Percentiles rank a stretch among this genome's conserved stretches.
phyloP scores from a whole-genome alignment of 1,284 basidiomycete genomes.

The Austroboletus olivaceoglutinosus region DNA sequence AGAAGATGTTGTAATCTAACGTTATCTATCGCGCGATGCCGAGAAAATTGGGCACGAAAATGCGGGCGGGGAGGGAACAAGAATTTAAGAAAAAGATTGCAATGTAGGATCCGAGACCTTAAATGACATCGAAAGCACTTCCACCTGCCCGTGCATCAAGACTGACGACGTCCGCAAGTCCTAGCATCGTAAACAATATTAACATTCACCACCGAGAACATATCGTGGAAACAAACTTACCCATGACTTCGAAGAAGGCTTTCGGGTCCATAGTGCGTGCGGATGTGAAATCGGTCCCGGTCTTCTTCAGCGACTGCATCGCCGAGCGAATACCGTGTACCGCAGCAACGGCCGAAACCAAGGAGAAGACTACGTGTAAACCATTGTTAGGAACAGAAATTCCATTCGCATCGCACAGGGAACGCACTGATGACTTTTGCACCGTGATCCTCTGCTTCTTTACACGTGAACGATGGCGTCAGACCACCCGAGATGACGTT shows the following conservation, averaged over 20 bases:
- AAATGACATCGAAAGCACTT: conserved; percentile 51
- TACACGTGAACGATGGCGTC: conserved; percentile 68
- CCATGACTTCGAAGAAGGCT: conserved; percentile 75
- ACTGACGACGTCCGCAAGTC: conserved; percentile 54
- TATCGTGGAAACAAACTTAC: conserved; percentile 24
- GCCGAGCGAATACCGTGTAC: conserved; percentile 70
- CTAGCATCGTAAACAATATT: conserved; percentile 30
- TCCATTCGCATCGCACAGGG: too few relatives aligned
- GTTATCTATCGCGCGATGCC: too few relatives aligned
- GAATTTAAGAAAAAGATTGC: too few relatives aligned
- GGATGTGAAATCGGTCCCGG: conserved; percentile 68
- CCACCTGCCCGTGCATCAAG: conserved; percentile 61
- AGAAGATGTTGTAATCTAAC: too few relatives aligned
- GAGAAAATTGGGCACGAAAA: too few relatives aligned
- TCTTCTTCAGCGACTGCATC: conserved; percentile 72
- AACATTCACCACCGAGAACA: background rate
- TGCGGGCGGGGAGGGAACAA: too few relatives aligned
- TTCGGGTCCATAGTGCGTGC: conserved; percentile 76
- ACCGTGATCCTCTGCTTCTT: conserved; percentile 65
- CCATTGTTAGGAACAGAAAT: background rate
- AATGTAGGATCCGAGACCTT: too few relatives aligned
- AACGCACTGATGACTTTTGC: conserved; percentile 73
- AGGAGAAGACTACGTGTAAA: conserved; percentile 60
- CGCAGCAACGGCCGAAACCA: conserved; percentile 70
- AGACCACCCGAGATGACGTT: conserved; percentile 77